Conservation (phyloP, 2,329 filamentous ascomycete species). For the Fusarium sp. region DNA sequence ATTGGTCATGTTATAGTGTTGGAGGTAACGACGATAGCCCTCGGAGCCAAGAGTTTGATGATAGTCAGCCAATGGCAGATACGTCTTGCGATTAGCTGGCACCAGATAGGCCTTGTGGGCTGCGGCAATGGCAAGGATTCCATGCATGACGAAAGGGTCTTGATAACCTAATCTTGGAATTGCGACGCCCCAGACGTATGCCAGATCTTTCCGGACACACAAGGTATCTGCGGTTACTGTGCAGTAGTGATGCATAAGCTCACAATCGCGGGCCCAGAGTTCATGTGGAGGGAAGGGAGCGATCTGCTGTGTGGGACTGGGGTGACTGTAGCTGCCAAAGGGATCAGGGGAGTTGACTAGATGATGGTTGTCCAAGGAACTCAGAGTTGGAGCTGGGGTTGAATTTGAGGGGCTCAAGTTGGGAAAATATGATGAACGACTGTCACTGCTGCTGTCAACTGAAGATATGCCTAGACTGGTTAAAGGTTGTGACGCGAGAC, state of each 20-base stretch:
- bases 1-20: conserved; percentile 24
- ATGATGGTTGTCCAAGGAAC: conserved; percentile 8
- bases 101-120: conserved; percentile 46
- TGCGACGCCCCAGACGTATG: conserved; percentile 41
- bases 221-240: conserved; percentile 41
- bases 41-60: conserved; percentile 46
- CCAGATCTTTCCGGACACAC: conserved; percentile 36
- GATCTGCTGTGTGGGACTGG: conserved; percentile 30
- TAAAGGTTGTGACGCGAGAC: conserved; percentile 28
- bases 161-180: conserved; percentile 43
- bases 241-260: conserved; percentile 47
- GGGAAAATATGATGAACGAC: conserved; percentile 12
- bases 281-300: conserved; percentile 39
- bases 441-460: background rate
- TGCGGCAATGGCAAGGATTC: conserved; percentile 44
- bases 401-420: conserved; percentile 26
- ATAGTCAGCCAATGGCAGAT: conserved; percentile 43
- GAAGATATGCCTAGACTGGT: background rate
- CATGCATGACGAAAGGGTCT: conserved; percentile 45
- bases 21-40: conserved; percentile 40
- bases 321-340: conserved; percentile 8
- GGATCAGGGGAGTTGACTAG: conserved; percentile 7
- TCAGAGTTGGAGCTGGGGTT: background rate
- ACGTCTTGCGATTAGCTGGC: conserved; percentile 36
- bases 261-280: conserved; percentile 36